These are phyloP conservation scores for Kwoniella sp. DNA, from an alignment of 768 basidiomycete species.

Conservation along the genomic window DNA sequence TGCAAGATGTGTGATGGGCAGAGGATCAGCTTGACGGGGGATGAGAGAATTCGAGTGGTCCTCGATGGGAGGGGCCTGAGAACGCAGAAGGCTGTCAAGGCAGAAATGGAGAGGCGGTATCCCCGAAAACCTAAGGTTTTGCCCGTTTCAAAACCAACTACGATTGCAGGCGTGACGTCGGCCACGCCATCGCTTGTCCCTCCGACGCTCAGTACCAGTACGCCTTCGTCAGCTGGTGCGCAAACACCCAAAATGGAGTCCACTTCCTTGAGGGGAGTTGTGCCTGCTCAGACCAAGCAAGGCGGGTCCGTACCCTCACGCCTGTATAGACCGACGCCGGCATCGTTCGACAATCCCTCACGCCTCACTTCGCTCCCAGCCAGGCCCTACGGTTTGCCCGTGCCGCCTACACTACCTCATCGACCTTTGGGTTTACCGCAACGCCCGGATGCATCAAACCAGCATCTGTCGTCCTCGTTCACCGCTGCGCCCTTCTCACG, in stretches of 20 bases:
- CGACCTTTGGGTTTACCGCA: conserved; percentile 14
- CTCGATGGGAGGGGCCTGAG: conserved; percentile 71
- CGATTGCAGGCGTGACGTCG: neutral
- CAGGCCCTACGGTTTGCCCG: conserved; percentile 5
- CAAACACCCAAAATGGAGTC: conserved; percentile 12
- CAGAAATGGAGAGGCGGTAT: conserved; percentile 56
- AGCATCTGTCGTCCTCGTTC: conserved; percentile 32
- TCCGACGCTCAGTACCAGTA: neutral
- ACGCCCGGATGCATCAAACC: conserved; percentile 12
- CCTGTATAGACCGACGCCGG: conserved; percentile 4
- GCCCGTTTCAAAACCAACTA: conserved; percentile 11
- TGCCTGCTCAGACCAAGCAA: conserved; percentile 8
- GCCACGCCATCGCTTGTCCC: conserved; percentile 8
- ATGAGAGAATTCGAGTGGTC: conserved; percentile 64
- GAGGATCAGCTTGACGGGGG: conserved; percentile 55
- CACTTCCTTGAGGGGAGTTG: neutral
- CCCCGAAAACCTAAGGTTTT: conserved; percentile 31
- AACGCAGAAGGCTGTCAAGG: conserved; percentile 63
- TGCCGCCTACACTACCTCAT: neutral
- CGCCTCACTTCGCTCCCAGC: neutral
- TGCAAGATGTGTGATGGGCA: conserved; percentile 65
- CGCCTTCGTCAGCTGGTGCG: conserved; percentile 17
- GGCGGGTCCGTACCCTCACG: conserved; percentile 1
- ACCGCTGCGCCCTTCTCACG: conserved; percentile 31
- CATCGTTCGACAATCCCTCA: neutral